These are phyloP conservation scores for Penstemon barbatus DNA, from an alignment of 257 asterid genomes.

Conservation along the genomic window DNA sequence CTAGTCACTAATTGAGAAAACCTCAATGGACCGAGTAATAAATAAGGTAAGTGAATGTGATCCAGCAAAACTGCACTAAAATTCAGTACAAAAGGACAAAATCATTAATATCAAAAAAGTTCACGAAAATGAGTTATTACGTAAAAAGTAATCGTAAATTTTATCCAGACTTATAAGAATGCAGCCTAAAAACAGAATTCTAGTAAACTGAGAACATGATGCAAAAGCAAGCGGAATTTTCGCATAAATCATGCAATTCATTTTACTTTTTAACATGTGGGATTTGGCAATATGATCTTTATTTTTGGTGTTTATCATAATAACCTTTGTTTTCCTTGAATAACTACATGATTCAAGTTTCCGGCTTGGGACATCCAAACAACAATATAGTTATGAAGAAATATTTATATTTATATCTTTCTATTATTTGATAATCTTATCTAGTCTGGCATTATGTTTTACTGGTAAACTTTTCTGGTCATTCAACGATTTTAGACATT, in stretches of 20 bases:
- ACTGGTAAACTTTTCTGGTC: too few relatives aligned
- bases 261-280: background rate
- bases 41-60: slow-evolving; percentile 22
- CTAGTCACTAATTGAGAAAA: slow-evolving; percentile 15
- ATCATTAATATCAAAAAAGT: background rate
- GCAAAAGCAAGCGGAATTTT: background rate
- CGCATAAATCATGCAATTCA: background rate
- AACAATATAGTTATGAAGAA: too few relatives aligned
- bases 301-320: background rate
- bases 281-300: background rate
- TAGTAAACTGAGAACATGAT: background rate
- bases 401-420: too few relatives aligned
- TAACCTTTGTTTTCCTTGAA: too few relatives aligned
- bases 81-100: slow-evolving; percentile 24
- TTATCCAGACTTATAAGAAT: background rate
- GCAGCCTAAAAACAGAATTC: background rate
- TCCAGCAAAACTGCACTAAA: background rate
- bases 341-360: too few relatives aligned
- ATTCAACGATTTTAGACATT: too few relatives aligned
- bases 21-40: background rate
- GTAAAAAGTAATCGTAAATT: background rate
- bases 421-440: too few relatives aligned
- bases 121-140: background rate
- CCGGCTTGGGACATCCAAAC: too few relatives aligned
- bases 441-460: too few relatives aligned